Evolutionary conservation across 1,284 basidiomycete species (phyloP).

Genomic region (Schizopora paradoxa): DNA sequence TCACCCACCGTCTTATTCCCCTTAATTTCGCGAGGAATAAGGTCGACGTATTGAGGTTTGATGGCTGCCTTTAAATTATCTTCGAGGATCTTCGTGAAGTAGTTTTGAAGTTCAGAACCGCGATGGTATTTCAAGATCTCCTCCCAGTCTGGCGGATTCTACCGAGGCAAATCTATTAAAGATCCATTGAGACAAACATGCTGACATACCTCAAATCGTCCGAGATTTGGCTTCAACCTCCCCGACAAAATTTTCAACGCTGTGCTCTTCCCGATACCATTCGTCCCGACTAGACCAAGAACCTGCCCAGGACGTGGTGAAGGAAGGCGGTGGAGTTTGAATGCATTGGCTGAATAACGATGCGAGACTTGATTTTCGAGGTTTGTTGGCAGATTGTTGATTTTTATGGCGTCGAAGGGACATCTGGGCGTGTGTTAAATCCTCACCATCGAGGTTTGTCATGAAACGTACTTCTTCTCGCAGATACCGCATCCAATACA

Average conservation of each 20-base stretch:
- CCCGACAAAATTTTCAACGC: constrained; percentile 93
- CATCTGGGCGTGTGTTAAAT: constrained; percentile 52
- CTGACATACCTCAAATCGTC: constrained; percentile 75
- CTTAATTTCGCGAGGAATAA: constrained; percentile 94
- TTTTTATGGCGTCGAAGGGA: constrained; percentile 95
- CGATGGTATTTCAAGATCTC: constrained; percentile 97
- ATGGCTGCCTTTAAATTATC: constrained; percentile 97
- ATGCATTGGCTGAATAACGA: constrained; percentile 94
- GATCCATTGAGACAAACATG: constrained; percentile 7
- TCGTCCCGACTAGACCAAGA: constrained; percentile 92
- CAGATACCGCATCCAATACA: constrained; percentile 98
- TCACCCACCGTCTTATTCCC: constrained; percentile 77
- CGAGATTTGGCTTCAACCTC: constrained; percentile 91
- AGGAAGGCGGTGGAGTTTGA: constrained; percentile 95
- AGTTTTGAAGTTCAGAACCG: constrained; percentile 95
- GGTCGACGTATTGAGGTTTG: constrained; percentile 98
- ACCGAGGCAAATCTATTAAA: constrained; percentile 8
- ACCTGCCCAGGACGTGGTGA: constrained; percentile 95
- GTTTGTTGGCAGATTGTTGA: constrained; percentile 97
- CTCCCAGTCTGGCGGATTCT: constrained; percentile 96
- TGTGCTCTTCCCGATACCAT: constrained; percentile 98
- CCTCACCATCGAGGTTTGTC: too few species aligned
- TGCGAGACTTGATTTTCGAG: constrained; percentile 92
- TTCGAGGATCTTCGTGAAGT: constrained; percentile 98
- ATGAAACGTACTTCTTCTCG: constrained; percentile 83